Conservation (phyloP, 169 alveolate genomes). For the Eimeria tenella region DNA sequence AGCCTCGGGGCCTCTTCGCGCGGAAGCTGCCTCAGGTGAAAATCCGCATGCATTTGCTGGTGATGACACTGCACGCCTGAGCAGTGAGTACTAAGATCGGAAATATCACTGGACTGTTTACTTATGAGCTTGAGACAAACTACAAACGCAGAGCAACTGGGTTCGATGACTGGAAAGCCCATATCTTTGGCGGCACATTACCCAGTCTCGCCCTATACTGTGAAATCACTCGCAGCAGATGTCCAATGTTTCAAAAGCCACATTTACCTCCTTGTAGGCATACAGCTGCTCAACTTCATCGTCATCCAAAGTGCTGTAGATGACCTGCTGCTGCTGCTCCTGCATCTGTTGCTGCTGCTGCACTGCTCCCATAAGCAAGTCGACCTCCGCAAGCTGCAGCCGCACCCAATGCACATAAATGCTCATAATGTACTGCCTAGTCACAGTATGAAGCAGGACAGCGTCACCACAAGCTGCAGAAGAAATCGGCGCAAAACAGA, state of each 20-base stretch:
- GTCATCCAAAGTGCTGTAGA: slow-evolving; percentile 63
- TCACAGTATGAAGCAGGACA: slow-evolving; percentile 8
- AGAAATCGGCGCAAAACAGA: background rate
- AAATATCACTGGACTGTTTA: too few species aligned
- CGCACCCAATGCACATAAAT: background rate
- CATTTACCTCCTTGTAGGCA: slow-evolving; percentile 62
- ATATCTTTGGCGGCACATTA: too few species aligned
- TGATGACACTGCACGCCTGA: too few species aligned
- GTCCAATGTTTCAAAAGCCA: background rate
- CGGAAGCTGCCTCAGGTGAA: too few species aligned
- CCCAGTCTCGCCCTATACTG: background rate
- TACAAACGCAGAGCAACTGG: too few species aligned
- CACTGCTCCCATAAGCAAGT: slow-evolving; percentile 45
- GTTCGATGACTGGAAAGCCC: too few species aligned
- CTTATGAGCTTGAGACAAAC: too few species aligned
- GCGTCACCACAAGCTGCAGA: slow-evolving; percentile 23
- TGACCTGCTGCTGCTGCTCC: slow-evolving; percentile 45
- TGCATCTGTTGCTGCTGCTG: slow-evolving; percentile 56
- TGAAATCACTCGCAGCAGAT: background rate
- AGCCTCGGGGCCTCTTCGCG: too few species aligned
- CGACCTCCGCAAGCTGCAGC: slow-evolving; percentile 67
- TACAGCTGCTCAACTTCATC: slow-evolving; percentile 43
- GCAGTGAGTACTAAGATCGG: too few species aligned
- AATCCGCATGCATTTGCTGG: too few species aligned
- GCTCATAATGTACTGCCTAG: background rate